Base-by-base conservation (phyloP, 768 basidiomycete genomes). In the Tricholoma hemisulphureum region DNA sequence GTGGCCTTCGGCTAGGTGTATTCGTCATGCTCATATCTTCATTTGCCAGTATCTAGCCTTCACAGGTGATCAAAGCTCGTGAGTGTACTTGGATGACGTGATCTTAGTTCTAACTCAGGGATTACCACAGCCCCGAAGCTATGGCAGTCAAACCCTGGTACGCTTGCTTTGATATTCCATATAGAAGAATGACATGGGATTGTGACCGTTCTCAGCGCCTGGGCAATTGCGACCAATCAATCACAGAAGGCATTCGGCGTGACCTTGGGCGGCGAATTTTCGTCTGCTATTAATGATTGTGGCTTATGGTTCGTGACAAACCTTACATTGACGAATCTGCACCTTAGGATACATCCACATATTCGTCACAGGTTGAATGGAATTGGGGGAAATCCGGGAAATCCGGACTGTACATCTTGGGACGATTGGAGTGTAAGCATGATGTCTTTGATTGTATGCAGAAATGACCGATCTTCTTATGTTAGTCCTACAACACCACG, bases 181-280 rank as follows among this genome's bases (percentile, higher is more conserved):
- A 31, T 51, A 34, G 4, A 46, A 29, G 32, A 18, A 20, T 56
- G 37, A 24, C 48, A 51, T 37, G 29, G n/a, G 26, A 53, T 51
- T 63, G 61, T 61, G 57, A 65, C 62, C 62, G 63, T 54, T 52
- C 56, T 41, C 51, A 82, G 80, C 68, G 67, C 71, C 51, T 81
- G 80, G 79, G 78, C 77, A 53, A 71, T 76, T 55, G 77, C 78
- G n/a, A 80, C 78, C 23, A 80, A 81, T 67, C 75, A 77, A 58
- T 90, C 91, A 1, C 84, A 87, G 75, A 76, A 74, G 21, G 77
- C 77, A 11, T 95, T 93, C 66, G 95, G 95, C 28, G 74, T 96
- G 61, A 87, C 87, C 37, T 67, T 83, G 39, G 92, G 90, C 39
- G 94, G 93, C 59, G 94, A 96, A 73, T 96, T 87, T 70, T 87